These are phyloP conservation scores for Chaetoceros tenuissimus DNA, from an alignment of 108 stramenopile genomes.

Conservation along the genomic window DNA sequence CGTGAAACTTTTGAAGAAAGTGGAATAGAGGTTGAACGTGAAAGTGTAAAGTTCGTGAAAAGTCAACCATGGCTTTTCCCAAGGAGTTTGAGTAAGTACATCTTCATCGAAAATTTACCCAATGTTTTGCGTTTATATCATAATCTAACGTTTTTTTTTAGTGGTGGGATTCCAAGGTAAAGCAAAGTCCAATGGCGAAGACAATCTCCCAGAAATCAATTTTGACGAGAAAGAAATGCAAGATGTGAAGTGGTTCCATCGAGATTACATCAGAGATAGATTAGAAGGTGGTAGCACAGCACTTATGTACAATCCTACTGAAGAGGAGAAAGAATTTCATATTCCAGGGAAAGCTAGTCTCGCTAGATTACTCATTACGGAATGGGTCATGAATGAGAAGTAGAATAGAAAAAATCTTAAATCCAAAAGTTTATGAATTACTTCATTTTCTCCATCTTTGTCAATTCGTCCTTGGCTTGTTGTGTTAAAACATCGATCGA, in stretches of 20 bases:
- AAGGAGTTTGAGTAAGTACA: conserved; percentile 4
- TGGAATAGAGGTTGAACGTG: conserved; percentile 15
- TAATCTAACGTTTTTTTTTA: not conserved
- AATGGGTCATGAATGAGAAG: conserved; percentile 16
- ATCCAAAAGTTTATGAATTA: too few species aligned
- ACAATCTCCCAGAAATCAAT: conserved; percentile 3
- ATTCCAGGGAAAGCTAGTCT: conserved; percentile 18
- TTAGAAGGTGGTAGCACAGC: conserved; percentile 13
- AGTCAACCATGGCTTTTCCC: conserved; percentile 32
- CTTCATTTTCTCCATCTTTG: not conserved
- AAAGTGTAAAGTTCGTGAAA: conserved; percentile 4
- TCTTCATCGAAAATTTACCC: not conserved
- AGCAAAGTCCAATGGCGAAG: not conserved
- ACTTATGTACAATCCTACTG: conserved; percentile 10
- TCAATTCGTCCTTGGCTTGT: not conserved
- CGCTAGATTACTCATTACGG: conserved; percentile 11
- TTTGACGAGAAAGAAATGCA: conserved; percentile 20
- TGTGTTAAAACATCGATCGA: not conserved
- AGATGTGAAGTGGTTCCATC: conserved; percentile 17
- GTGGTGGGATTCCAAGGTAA: conserved; percentile 17
- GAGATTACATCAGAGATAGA: conserved; percentile 11
- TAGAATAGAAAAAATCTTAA: not conserved
- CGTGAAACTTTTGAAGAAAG: conserved; percentile 22
- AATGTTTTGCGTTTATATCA: not conserved
- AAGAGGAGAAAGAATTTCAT: conserved; percentile 13